phyloP scores from a whole-genome alignment of 371 early-diverging fungal species.

The Smittium culicis region DNA sequence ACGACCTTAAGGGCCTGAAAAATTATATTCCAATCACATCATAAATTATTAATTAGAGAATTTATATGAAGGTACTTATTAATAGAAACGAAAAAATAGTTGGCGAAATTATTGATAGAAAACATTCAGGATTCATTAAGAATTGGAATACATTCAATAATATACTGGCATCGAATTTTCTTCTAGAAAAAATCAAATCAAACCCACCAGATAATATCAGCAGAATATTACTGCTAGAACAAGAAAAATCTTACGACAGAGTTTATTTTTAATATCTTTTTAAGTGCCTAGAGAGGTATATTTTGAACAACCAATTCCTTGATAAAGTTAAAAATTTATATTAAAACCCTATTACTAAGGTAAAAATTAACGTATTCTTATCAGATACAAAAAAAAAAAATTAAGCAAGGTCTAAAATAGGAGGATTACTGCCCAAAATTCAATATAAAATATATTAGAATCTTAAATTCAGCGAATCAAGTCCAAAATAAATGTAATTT shows the following conservation, averaged over 20 bases:
- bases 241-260: constrained; percentile 6
- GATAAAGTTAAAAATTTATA: background rate
- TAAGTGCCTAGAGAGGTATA: background rate
- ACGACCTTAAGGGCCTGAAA: background rate
- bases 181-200: background rate
- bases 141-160: background rate
- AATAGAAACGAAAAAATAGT: constrained; percentile 4
- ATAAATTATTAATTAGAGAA: too few species aligned
- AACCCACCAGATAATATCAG: background rate
- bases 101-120: background rate
- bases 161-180: constrained; percentile 2
- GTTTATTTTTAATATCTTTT: background rate
- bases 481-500: background rate
- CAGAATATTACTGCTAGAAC: background rate
- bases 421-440: constrained; percentile 12
- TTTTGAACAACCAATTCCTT: background rate
- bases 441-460: constrained; percentile 6
- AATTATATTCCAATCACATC: background rate
- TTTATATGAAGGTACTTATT: background rate
- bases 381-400: constrained; percentile 1
- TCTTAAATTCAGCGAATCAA: background rate
- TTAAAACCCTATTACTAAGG: too few species aligned
- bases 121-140: constrained; percentile 3
- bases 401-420: constrained; percentile 11
- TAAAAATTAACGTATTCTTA: too few species aligned